Evolutionary conservation across 148 eudicot genomes (phyloP).

Genomic region (Diospyros lotus): DNA sequence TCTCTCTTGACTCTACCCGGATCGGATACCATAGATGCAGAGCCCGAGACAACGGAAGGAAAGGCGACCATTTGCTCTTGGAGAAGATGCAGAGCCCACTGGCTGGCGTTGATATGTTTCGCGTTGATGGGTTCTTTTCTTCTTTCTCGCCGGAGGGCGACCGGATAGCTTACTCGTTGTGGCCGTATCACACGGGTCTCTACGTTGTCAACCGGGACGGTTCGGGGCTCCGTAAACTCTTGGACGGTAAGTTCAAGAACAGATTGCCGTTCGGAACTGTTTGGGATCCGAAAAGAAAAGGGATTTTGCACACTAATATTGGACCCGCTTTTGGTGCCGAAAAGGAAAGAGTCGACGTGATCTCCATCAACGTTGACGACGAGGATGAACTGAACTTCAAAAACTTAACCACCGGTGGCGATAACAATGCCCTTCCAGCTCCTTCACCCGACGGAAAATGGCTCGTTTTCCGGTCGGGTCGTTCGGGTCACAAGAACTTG

Average conservation of each 20-base stretch:
- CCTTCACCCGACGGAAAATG: slow-evolving; percentile 79
- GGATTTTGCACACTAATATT: slow-evolving; percentile 50
- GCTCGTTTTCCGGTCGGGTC: slow-evolving; percentile 74
- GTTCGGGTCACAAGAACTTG: slow-evolving; percentile 73
- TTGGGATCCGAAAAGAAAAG: slow-evolving; percentile 55
- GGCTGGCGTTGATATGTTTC: slow-evolving; percentile 31
- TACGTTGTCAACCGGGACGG: slow-evolving; percentile 65
- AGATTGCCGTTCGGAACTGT: slow-evolving; percentile 51
- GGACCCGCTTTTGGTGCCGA: slow-evolving; percentile 63
- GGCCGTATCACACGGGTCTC: slow-evolving; percentile 37
- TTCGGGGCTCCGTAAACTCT: slow-evolving; percentile 21
- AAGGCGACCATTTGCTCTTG: slow-evolving; percentile 39
- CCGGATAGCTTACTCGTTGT: slow-evolving; percentile 45
- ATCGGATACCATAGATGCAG: slow-evolving; percentile 81
- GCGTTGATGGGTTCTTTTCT: slow-evolving; percentile 69
- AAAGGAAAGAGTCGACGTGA: slow-evolving; percentile 41
- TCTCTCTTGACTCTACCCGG: slow-evolving; percentile 46
- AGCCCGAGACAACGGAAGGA: slow-evolving; percentile 25
- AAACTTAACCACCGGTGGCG: slow-evolving; percentile 38
- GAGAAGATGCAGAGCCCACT: slow-evolving; percentile 40
- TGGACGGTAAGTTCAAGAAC: slow-evolving; percentile 51
- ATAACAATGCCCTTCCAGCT: slow-evolving; percentile 72
- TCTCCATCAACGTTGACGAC: slow-evolving; percentile 25
- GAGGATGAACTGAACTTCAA: slow-evolving; percentile 30
- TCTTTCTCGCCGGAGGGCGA: slow-evolving; percentile 56